These are phyloP conservation scores for Stellera chamaejasme DNA, from an alignment of 345 rosid genomes.

Conservation along the genomic window DNA sequence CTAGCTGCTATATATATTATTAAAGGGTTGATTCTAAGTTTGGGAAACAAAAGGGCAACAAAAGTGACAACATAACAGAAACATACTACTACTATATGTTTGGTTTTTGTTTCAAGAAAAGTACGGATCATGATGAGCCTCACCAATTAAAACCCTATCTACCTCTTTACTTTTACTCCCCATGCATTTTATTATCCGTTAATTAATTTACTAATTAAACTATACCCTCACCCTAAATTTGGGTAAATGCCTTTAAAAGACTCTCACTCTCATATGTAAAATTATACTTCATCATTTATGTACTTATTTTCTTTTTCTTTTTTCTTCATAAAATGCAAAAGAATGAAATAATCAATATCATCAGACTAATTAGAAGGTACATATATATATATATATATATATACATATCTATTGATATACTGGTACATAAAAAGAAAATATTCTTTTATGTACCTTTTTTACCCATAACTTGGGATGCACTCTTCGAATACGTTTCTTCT, in stretches of 20 bases:
- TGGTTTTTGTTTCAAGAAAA: constrained; percentile 5
- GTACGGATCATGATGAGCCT: constrained; percentile 15
- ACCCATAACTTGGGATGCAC: constrained; percentile 36
- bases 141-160: constrained; percentile 4
- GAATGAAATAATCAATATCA: too few species aligned
- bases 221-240: constrained; percentile 26
- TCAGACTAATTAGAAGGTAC: too few species aligned
- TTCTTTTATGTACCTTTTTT: neutral
- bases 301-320: neutral
- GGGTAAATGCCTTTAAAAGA: constrained; percentile 28
- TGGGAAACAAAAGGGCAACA: constrained; percentile 4
- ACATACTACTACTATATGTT: neutral
- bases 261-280: neutral
- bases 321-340: neutral
- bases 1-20: too few species aligned
- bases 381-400: too few species aligned
- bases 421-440: too few species aligned
- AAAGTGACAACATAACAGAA: constrained; percentile 12
- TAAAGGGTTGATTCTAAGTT: neutral
- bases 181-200: too few species aligned
- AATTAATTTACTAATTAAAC: constrained; percentile 16
- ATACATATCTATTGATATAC: too few species aligned
- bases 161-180: constrained; percentile 6
- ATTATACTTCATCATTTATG: too few species aligned
- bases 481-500: constrained; percentile 37